These are phyloP conservation scores for Cucurbita moschata DNA, from an alignment of 306 rosid genomes.

Conservation along the genomic window DNA sequence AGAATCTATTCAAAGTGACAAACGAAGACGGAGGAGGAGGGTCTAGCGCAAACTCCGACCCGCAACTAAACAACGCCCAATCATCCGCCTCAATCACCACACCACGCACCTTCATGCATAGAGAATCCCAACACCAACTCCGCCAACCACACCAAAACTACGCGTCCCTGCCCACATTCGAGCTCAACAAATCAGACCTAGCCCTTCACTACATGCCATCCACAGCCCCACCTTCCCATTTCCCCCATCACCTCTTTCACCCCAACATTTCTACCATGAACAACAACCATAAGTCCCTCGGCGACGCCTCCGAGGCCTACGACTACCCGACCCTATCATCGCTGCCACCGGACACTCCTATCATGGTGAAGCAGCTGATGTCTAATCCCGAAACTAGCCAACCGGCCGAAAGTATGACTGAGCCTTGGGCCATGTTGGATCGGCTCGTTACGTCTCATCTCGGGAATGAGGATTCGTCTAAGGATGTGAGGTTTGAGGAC, in stretches of 20 bases:
- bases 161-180: constrained; percentile 21
- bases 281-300: constrained; percentile 7
- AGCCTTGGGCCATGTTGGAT: constrained; percentile 61
- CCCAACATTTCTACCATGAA: constrained; percentile 17
- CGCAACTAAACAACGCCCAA: constrained; percentile 30
- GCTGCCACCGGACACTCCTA: constrained; percentile 9
- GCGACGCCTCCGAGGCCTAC: constrained; percentile 9
- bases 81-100: constrained; percentile 12
- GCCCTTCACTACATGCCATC: constrained; percentile 23
- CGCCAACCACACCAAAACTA: constrained; percentile 40
- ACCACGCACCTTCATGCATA: constrained; percentile 33
- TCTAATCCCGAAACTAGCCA: constrained; percentile 44
- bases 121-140: constrained; percentile 37
- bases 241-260: constrained; percentile 43
- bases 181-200: constrained; percentile 39
- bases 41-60: constrained; percentile 30
- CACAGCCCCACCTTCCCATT: background rate
- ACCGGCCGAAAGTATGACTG: constrained; percentile 31
- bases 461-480: constrained; percentile 40
- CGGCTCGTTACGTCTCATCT: constrained; percentile 51
- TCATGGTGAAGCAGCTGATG: constrained; percentile 52
- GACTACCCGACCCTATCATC: constrained; percentile 18
- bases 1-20: constrained; percentile 69
- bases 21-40: constrained; percentile 10
- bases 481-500: constrained; percentile 41